Base-by-base conservation (phyloP, 495 filamentous ascomycete species). In the Glutinoglossum americanum region DNA sequence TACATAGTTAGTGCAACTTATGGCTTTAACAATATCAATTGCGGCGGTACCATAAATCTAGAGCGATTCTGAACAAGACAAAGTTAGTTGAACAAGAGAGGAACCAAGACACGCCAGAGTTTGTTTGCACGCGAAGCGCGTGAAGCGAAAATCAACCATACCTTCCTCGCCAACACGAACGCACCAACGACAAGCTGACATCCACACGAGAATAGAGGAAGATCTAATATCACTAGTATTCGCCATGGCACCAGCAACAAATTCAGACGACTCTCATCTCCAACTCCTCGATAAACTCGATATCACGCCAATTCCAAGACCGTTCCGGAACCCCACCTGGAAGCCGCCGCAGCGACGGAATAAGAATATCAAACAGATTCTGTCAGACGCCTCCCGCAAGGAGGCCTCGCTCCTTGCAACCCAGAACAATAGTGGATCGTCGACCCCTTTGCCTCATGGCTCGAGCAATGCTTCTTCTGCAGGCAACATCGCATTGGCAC, bases 291-390 rank as follows among this genome's bases (percentile, higher is more conserved):
- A 95, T 66, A 68, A 81, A 60, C 84, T 97, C 59, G 92, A 98
- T 69, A 84, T 95, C 62, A 81, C 88, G 59, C 73, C 78, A 19
- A 75, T 87, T 64, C 82, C 76, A 26, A 87, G 89, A 67, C 84
- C 80, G 57, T 97, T 93, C 74, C 88, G 92, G 62, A 94, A 87
- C 65, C 72, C 82, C 0, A 69, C 80, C 65, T 98, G 90, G 90
- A 87, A 82, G 60, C 85, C 93, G 19, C 84, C 89, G 58, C 84
- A 88, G 68, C 87, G 92, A 15, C 87, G 92, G 68, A 97, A 96
- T 75, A 96, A 96, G 73, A 95, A 93, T 65, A 82, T 97, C 69
- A 97, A 97, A 69, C 86, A 94, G 66, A 88, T 97, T 59, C 76
- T 98, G 60, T 81, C 87, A n/a, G 92, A 98, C 62, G 86, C 82